A percentile compares a stretch with the other conserved stretches of the same genome.
These are phyloP conservation scores for Candida yuanshanica DNA, from an alignment of 805 yeast genomes.

Conservation along the genomic window DNA sequence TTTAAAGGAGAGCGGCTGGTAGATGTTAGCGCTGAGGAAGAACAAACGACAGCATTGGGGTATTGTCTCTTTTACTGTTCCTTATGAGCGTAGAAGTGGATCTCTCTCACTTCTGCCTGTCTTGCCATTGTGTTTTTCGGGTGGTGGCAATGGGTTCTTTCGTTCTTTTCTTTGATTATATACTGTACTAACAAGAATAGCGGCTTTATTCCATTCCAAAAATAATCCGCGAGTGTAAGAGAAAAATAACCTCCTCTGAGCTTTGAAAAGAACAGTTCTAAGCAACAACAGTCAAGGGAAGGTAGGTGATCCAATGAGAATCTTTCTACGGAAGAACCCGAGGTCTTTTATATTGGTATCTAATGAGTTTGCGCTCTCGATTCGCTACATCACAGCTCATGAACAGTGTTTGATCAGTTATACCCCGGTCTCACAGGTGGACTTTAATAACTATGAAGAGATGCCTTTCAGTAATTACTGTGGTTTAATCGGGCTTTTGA, in stretches of 20 bases:
- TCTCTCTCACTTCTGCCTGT: no score
- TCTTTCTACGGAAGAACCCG: constrained; percentile 50
- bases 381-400: constrained; percentile 35
- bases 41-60: neutral
- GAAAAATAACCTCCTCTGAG: no score
- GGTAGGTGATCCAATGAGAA: constrained; percentile 18
- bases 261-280: no score
- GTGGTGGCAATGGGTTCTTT: no score
- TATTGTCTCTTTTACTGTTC: neutral
- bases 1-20: neutral
- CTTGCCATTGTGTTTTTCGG: no score
- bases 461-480: constrained; percentile 27
- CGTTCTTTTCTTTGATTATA: neutral
- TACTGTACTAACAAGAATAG: no score
- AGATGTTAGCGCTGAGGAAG: neutral
- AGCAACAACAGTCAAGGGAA: no score
- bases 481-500: constrained; percentile 60
- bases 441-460: constrained; percentile 37
- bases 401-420: constrained; percentile 44
- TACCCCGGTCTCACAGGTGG: constrained; percentile 36
- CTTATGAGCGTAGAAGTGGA: neutral
- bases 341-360: constrained; percentile 65
- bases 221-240: no score
- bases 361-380: constrained; percentile 50
- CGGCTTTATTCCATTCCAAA: no score